Evolutionary conservation across 176 grass and related monocot genomes (phyloP).

Genomic region (Olyra latifolia): DNA sequence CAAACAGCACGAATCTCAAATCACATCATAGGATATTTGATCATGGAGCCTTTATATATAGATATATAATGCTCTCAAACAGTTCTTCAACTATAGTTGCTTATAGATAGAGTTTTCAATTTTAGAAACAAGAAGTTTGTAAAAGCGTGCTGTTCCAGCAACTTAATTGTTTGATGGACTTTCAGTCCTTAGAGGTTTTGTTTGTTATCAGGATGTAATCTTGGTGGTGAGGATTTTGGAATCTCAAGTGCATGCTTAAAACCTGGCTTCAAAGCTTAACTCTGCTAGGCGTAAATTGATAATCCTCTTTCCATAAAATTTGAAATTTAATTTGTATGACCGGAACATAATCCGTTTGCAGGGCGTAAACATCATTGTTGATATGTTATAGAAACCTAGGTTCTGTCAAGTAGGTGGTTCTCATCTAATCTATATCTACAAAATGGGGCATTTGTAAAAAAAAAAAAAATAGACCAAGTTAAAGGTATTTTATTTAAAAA

Average conservation of each 20-base stretch:
- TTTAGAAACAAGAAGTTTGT: not conserved
- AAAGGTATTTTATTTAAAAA: not conserved
- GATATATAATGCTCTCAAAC: not conserved
- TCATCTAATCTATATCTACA: not conserved
- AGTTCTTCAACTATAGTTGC: not conserved
- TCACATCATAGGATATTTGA: too few species aligned
- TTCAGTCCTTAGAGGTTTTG: not conserved
- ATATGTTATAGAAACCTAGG: not conserved
- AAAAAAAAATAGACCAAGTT: not conserved
- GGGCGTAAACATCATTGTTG: not conserved
- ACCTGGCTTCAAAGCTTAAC: not conserved
- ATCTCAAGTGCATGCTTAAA: not conserved
- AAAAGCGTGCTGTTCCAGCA: not conserved
- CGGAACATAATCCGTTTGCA: not conserved
- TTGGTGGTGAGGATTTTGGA: not conserved
- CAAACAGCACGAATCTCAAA: too few species aligned
- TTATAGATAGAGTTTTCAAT: not conserved
- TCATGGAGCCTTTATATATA: too few species aligned
- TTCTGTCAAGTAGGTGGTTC: not conserved
- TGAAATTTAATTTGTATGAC: not conserved
- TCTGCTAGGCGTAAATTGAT: not conserved
- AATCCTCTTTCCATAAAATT: not conserved
- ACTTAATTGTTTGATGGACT: not conserved
- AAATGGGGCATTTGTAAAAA: not conserved
- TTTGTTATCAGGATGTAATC: not conserved